phyloP scores from a whole-genome alignment of 2,329 filamentous ascomycete species.

The Pseudogymnoascus sp. region DNA sequence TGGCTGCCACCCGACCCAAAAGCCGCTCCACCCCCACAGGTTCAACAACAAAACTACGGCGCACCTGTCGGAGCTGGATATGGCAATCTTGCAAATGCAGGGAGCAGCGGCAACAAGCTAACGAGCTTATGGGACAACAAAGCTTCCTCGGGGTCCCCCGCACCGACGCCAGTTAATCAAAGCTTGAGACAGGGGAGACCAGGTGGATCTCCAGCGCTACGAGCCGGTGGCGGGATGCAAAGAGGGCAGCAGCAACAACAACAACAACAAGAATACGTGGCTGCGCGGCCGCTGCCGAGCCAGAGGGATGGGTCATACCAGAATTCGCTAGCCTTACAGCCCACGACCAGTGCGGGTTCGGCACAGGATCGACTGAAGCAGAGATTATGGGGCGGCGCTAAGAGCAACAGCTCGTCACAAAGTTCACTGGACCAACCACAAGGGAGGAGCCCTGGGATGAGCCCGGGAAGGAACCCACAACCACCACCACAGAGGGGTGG shows the following conservation, averaged over 20 bases:
- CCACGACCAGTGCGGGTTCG: constrained; percentile 39
- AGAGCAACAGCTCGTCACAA: constrained; percentile 10
- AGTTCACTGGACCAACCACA: not conserved
- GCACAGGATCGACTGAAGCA: constrained; percentile 81
- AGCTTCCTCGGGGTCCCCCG: constrained; percentile 18
- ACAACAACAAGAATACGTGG: constrained; percentile 21
- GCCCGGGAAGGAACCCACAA: not conserved
- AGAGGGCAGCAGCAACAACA: constrained; percentile 15
- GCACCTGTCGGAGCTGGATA: constrained; percentile 47
- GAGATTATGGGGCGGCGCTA: constrained; percentile 55
- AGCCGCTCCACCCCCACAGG: constrained; percentile 48
- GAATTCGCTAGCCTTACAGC: constrained; percentile 32
- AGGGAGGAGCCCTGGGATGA: not conserved
- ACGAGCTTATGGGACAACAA: constrained; percentile 54
- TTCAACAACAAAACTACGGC: constrained; percentile 35
- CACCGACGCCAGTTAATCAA: constrained; percentile 32
- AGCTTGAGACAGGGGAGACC: constrained; percentile 41
- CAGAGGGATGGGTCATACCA: constrained; percentile 73
- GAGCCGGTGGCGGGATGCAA: constrained; percentile 27
- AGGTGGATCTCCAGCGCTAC: constrained; percentile 24
- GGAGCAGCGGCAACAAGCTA: constrained; percentile 35
- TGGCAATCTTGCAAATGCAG: constrained; percentile 39
- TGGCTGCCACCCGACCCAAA: constrained; percentile 94
- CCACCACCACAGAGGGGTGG: constrained; percentile 1
- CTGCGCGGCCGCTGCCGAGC: constrained; percentile 60